phyloP scores from a whole-genome alignment of 257 asterid genomes.

The Paulownia fortunei region DNA sequence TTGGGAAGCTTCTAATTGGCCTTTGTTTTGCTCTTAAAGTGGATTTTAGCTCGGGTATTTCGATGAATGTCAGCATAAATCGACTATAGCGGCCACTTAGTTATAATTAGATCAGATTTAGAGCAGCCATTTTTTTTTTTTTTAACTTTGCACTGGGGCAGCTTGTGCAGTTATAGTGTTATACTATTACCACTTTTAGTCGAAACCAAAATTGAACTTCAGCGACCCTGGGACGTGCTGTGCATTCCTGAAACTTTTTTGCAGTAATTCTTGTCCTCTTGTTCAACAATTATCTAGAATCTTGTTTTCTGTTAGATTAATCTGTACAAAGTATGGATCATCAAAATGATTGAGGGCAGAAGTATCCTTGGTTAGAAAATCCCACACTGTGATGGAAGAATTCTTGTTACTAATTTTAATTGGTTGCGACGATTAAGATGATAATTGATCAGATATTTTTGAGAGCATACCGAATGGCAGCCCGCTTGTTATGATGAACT shows the following conservation, averaged over 20 bases:
- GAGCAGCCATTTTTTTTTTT: too few relatives aligned
- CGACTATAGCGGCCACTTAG: too few relatives aligned
- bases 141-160: too few relatives aligned
- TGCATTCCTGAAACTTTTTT: not conserved
- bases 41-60: not conserved
- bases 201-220: not conserved
- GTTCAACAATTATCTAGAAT: not conserved
- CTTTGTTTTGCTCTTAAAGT: not conserved
- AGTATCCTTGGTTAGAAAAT: not conserved
- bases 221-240: not conserved
- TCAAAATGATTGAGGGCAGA: not conserved
- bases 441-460: too few relatives aligned
- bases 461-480: too few relatives aligned
- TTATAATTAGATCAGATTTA: too few relatives aligned
- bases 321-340: not conserved
- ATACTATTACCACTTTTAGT: not conserved
- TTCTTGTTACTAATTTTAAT: not conserved
- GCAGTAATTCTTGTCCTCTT: not conserved
- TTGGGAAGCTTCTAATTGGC: not conserved
- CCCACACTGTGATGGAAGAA: too few relatives aligned
- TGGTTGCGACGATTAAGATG: too few relatives aligned
- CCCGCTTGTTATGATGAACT: too few relatives aligned
- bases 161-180: not conserved
- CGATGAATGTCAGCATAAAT: not conserved
- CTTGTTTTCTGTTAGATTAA: not conserved